Evolutionary conservation across 225 moss, liverwort and hornwort genomes (phyloP).

Genomic region (Ulota crispa): DNA sequence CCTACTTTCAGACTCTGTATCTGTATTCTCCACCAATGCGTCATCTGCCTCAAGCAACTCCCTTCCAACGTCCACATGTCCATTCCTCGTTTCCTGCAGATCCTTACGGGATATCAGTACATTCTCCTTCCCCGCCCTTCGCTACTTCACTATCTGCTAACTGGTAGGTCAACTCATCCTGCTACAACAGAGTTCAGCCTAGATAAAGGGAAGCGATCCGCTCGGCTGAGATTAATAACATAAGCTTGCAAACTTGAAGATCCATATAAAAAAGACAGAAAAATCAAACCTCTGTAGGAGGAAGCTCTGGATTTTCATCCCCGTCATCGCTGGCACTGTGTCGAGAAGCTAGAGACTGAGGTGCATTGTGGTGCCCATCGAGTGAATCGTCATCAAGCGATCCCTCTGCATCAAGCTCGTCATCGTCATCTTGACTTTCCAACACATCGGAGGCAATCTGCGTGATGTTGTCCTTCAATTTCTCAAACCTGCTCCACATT

Average conservation of each 20-base stretch:
- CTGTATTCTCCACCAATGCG: conserved; percentile 44
- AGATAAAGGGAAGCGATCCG: background rate
- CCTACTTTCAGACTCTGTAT: conserved; percentile 72
- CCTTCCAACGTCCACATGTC: conserved; percentile 52
- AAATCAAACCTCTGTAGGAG: conserved; percentile 31
- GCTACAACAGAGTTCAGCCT: background rate
- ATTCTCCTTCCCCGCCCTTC: conserved; percentile 40
- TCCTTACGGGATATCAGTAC: conserved; percentile 33
- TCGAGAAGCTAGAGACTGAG: conserved; percentile 31
- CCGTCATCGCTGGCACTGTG: conserved; percentile 41
- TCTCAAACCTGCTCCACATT: conserved; percentile 97
- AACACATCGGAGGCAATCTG: conserved; percentile 97
- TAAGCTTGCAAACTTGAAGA: background rate
- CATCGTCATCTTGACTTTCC: conserved; percentile 65
- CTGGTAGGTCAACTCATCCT: background rate
- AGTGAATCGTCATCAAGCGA: conserved; percentile 31
- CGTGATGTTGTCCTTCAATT: conserved; percentile 94
- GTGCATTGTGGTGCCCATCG: conserved; percentile 46
- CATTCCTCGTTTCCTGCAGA: conserved; percentile 57
- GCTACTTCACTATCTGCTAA: conserved; percentile 40
- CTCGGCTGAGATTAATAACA: background rate
- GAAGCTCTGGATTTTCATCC: conserved; percentile 34
- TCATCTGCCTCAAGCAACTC: conserved; percentile 58
- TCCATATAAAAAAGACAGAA: background rate
- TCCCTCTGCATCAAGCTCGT: conserved; percentile 56